Conservation (phyloP, 139 green algal species). For the Nannochloris sp. region DNA sequence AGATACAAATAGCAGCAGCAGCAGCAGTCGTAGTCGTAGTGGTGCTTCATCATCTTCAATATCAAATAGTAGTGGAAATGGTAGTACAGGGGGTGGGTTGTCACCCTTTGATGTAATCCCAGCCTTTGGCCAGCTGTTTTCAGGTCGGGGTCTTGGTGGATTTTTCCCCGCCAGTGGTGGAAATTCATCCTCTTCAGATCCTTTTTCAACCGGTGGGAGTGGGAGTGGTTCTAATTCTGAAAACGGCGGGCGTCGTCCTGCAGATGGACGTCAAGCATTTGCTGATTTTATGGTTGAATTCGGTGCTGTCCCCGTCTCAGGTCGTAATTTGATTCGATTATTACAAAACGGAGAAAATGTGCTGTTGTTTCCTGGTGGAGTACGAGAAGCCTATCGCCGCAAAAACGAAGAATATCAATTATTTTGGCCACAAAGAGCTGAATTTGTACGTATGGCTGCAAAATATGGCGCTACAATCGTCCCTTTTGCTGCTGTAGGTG, state of each 20-base stretch:
- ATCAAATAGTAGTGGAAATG: background rate
- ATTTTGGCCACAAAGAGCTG: constrained; percentile 76
- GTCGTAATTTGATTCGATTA: constrained; percentile 68
- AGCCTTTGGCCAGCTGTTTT: background rate
- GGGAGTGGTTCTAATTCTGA: no score
- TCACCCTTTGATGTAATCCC: constrained; percentile 16
- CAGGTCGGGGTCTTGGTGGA: background rate
- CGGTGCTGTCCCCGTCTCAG: constrained; percentile 81
- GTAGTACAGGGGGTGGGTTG: no score
- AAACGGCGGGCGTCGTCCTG: no score
- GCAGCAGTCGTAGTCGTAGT: background rate
- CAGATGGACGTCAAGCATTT: constrained; percentile 19
- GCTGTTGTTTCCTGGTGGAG: constrained; percentile 86
- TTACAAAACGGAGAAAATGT: constrained; percentile 63
- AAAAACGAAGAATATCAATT: constrained; percentile 86
- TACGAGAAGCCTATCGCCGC: constrained; percentile 67
- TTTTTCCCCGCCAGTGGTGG: no score
- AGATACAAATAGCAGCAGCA: background rate
- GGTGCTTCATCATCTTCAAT: background rate
- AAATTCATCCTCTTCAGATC: no score
- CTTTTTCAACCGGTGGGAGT: no score
- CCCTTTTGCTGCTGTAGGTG: constrained; percentile 81
- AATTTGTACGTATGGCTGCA: constrained; percentile 90
- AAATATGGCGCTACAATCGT: constrained; percentile 86
- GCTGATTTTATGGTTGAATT: constrained; percentile 68